Percentiles rank a stretch among this genome's conserved stretches.
Conservation (phyloP, 208 protist genomes). For the Leishmania major region DNA sequence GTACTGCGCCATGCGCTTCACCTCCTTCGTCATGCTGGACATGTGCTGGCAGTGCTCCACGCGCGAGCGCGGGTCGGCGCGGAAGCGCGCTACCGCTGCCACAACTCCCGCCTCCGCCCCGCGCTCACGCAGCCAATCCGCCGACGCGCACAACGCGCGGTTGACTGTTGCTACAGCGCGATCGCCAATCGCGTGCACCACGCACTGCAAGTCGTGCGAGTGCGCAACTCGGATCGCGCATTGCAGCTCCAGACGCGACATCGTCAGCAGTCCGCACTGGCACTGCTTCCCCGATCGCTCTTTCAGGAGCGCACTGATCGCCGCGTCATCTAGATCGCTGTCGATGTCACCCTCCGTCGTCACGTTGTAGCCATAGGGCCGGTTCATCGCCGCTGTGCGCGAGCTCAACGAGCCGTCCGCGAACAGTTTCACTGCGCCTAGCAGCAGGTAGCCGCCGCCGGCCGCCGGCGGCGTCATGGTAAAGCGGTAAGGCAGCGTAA, state of each 20-base stretch:
- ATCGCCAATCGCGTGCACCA: slow-evolving; percentile 77
- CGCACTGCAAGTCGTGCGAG: slow-evolving; percentile 38
- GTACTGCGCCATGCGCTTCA: slow-evolving; percentile 41
- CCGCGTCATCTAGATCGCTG: slow-evolving; percentile 46
- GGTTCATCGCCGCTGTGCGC: slow-evolving; percentile 59
- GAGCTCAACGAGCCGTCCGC: slow-evolving; percentile 68
- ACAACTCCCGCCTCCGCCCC: background rate
- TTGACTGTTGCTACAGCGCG: slow-evolving; percentile 52
- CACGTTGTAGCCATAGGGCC: slow-evolving; percentile 46
- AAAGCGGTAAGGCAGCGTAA: slow-evolving; percentile 50
- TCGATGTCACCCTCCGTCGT: slow-evolving; percentile 47
- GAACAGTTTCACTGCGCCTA: slow-evolving; percentile 67
- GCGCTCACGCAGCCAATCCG: slow-evolving; percentile 24
- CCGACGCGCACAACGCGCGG: slow-evolving; percentile 40
- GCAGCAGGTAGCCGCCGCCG: slow-evolving; percentile 44
- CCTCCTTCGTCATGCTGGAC: slow-evolving; percentile 39
- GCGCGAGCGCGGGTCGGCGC: slow-evolving; percentile 43
- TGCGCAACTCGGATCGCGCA: slow-evolving; percentile 29
- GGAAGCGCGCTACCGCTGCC: slow-evolving; percentile 30
- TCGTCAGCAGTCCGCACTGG: slow-evolving; percentile 50
- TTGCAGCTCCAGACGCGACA: slow-evolving; percentile 38
- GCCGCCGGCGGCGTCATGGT: slow-evolving; percentile 30
- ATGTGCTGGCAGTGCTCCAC: slow-evolving; percentile 79
- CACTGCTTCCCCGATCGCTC: slow-evolving; percentile 20
- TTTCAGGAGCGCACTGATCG: slow-evolving; percentile 26